Evolutionary conservation across 176 grass and related monocot genomes (phyloP), one percentile per base, ranked within the genome.

Genomic region (Luzula sylvatica): DNA sequence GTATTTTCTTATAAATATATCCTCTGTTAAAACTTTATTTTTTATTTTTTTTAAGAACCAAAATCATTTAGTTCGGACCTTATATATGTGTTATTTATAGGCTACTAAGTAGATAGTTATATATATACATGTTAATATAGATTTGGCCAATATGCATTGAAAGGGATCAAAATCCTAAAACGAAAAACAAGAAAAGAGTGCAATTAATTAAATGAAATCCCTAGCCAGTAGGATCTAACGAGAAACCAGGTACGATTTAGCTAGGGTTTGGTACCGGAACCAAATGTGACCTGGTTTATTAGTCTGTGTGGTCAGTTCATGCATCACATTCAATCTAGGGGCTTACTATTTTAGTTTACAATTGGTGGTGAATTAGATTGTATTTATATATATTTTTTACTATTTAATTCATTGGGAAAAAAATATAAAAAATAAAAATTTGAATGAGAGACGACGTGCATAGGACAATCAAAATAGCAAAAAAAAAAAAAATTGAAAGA

Each of bases 281-380:
- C 73, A 50, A 20, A 18, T 32, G 61, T 46, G 46, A 62, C 30
- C 5, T 26, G 67, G 25, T 62, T 14, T 67, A 66, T 68, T 47
- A n/a, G n/a, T 63, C 67, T 61, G 25, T 49, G 63, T 48, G 29
- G 61, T 58, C n/a, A n/a, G n/a, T n/a, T n/a, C 77, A 80, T 60
- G 65, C 61, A 20, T 65, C 73, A 77, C 69, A 78, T 78, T 61
- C 78, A 73, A 73, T 61, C 78, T 82, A 71, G 73, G 74, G 78
- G n/a, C n/a, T n/a, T n/a, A n/a, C n/a, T n/a, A n/a, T n/a, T n/a
- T n/a, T n/a, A n/a, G n/a, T n/a, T n/a, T n/a, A n/a, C n/a, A n/a
- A n/a, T n/a, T n/a, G n/a, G n/a, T n/a, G n/a, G n/a, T n/a, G n/a
- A n/a, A n/a, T n/a, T n/a, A n/a, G n/a, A n/a, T n/a, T n/a, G n/a